Evolutionary conservation across 768 basidiomycete genomes (phyloP), one percentile per base, ranked within the genome.

Genomic region (Leccinum aurantiacum): DNA sequence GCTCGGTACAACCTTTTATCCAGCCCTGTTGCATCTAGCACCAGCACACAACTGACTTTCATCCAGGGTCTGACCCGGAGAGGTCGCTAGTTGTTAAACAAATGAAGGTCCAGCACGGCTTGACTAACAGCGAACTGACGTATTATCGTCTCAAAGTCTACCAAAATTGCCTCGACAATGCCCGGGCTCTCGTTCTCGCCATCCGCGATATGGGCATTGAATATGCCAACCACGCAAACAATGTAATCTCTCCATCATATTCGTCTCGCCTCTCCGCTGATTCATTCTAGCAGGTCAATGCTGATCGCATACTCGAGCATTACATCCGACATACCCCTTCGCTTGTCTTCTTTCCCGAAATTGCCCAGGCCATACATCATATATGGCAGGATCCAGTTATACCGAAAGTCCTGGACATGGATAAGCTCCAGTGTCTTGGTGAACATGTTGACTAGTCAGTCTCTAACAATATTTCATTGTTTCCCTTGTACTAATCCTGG

Each of bases 91-190:
- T 54, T 22, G 29, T 60, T 1, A 61, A 33, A 27, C 58, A 13
- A 46, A 60, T 61, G 46, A 60, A 54, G 19, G 15, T 60, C 8
- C 47, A 61, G 15, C 52, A 60, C 17, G 58, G 59, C 17, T 25
- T 60, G 31, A 61, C 47, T 44, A 17, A 25, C 15, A 17, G 44
- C n/a, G 47, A 60, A 10, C 53, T 22, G 24, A 5, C 37, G 37
- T 29, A 35, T n/a, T 38, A 50, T 15, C 58, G 53, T 25, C 27
- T 60, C 37, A 25, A 3, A 4, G 17, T 61, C 14, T 54, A 54
- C 37, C 37, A 44, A 27, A 25, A 60, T n/a, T 17, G 52, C n/a
- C 53, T 60, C 3, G 22, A 49, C 14, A 25, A 19, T 44, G 55
- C 58, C 6, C 47, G n/a, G 33, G 29, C 35, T 3, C 58, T 61